Conservation (phyloP, 108 stramenopile species). For the Schizochytrium sp. region DNA sequence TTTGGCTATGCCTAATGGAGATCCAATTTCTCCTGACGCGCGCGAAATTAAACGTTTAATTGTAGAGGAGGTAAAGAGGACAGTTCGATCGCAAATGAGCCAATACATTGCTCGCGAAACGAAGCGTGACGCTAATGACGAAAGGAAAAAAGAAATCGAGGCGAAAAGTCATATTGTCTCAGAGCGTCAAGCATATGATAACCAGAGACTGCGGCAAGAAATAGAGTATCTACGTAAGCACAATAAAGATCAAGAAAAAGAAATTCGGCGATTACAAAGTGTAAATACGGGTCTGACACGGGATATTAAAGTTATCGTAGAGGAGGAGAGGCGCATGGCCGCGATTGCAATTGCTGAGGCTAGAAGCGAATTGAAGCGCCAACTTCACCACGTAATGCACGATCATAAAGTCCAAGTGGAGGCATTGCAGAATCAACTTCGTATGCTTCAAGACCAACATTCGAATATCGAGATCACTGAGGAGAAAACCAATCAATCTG, state of each 20-base stretch:
- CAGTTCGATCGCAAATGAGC: slow-evolving; percentile 20
- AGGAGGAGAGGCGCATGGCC: slow-evolving; percentile 34
- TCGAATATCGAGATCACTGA: not conserved
- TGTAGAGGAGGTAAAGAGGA: slow-evolving; percentile 25
- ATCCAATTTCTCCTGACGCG: not conserved
- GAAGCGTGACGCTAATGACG: not conserved
- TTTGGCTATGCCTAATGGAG: not conserved
- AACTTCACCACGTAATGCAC: not conserved
- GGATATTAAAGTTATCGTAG: slow-evolving; percentile 4
- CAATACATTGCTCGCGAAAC: not conserved
- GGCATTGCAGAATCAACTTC: not conserved
- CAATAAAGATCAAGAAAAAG: not conserved
- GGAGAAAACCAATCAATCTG: not conserved
- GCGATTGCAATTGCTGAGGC: slow-evolving; percentile 17
- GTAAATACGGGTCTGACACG: slow-evolving; percentile 4
- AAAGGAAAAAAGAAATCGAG: not conserved
- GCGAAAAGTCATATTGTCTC: not conserved
- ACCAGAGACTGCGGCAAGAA: not conserved
- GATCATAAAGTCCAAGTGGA: slow-evolving; percentile 19
- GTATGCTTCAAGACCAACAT: not conserved
- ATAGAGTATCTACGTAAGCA: slow-evolving; percentile 1
- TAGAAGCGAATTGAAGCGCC: slow-evolving; percentile 6
- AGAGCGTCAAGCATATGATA: not conserved
- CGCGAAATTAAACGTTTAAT: not conserved
- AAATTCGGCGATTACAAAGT: slow-evolving; percentile 5